Evolutionary conservation across 345 rosid species (phyloP), one percentile per base, ranked within the genome.

Genomic region (Boechera retrofracta): DNA sequence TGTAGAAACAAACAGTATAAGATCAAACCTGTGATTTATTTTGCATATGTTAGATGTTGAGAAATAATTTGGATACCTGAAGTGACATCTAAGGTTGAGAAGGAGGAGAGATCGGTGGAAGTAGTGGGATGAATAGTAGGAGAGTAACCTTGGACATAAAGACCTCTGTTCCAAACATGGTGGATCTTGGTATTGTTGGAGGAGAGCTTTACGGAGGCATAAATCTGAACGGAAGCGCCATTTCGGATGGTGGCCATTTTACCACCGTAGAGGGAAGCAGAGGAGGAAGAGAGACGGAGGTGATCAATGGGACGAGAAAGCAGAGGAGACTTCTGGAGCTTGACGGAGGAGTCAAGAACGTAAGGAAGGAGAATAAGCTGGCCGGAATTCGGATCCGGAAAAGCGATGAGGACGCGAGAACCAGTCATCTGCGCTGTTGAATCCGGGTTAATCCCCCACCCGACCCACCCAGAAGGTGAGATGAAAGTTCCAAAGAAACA

Each of bases 401-500:
- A 95, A n/a, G 98, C 93, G 1, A 95, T 60, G 0, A 93, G 83
- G 18, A 94, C 94, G 0, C 94, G 86, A 1, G 98, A 88, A 0
- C 99, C 98, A 0, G 97, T 88, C 99, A 95, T 95, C 74, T 89
- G 88, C 0, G 75, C 47, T 0, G 98, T 66, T 2, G 96, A 83
- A 6, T 82, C 73, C 1, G 93, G 98, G 68, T 95, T 95, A 10
- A 95, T 87, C 0, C 99, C 99, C 84, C 85, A 86, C 1, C 93
- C 99, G 0, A 92, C 99, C 99, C 99, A 95, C 0, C 99, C 98
- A 18, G 99, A 92, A 24, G 97, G 98, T 2, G 98, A 95, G 35
- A 95, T 92, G 69, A 92, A 95, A n/a, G 89, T 86, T 54, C 98
- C 96, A 31, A 88, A 91, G 89, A 95, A 95, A 44, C 86, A 89